Evolutionary conservation across 2,329 filamentous ascomycete genomes (phyloP), one percentile per base, ranked within the genome.

Genomic region (Microcera coccophila): DNA sequence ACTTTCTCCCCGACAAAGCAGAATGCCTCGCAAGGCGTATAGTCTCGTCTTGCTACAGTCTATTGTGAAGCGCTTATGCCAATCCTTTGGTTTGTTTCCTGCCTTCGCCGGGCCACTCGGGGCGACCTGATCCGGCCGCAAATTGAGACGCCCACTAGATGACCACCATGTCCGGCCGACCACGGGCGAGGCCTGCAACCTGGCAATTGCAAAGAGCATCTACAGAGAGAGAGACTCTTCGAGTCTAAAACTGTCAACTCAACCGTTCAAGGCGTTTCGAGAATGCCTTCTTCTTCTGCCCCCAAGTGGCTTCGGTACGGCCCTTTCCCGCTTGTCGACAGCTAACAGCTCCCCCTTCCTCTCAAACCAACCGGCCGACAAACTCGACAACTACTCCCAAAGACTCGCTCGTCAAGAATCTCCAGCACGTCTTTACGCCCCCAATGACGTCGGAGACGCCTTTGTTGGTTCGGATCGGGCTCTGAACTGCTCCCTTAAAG

Each of bases 41-140:
- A 35, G 33, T 16, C n/a, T n/a, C 17, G 17, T 35, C 16, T 26
- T 24, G 17, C 36, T 12, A 14, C 20, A 9, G 33, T 26, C 39
- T 50, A 17, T 42, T 40, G 19, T 9, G 39, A 10, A 51, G 53
- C 53, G 53, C 53, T 56, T 56, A 56, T 39, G 44, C 33, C 29
- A 29, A 21, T 15, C 19, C 37, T 54, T 31, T 56, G 53, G 53
- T 56, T 55, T 54, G 53, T 52, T 46, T 54, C 48, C 52, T 50
- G 36, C 42, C 50, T 48, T 38, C 19, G 24, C 28, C 31, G 37
- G 38, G 31, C 21, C 24, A 34, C 16, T 38, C 38, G 38, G 37
- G 36, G 39, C 39, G 43, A 36, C 39, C 39, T 26, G 11, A 38
- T 16, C 34, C 34, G 18, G 39, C 36, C 39, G 34, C 16, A 39